Conservation (phyloP, 768 basidiomycete species). For the Tricholoma matsutake region DNA sequence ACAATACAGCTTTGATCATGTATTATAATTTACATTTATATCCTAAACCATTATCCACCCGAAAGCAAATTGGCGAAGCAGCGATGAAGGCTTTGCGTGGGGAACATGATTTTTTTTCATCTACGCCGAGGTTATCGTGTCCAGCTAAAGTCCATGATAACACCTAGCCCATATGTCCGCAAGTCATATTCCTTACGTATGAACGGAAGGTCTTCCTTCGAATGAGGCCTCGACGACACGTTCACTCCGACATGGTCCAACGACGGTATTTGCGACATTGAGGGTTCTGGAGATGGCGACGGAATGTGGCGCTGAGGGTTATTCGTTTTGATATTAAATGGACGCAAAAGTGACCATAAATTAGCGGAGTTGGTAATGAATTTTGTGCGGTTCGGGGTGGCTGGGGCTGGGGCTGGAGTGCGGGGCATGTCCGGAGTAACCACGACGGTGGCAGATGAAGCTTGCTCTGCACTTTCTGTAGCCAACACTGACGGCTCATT, state of each 20-base stretch:
- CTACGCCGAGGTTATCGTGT: slow-evolving; percentile 23
- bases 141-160: slow-evolving; percentile 78
- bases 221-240: slow-evolving; percentile 7
- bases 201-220: slow-evolving; percentile 21
- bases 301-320: neutral
- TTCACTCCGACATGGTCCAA: slow-evolving; percentile 12
- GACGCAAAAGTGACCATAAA: slow-evolving; percentile 16
- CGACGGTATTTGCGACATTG: slow-evolving; percentile 7
- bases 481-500: slow-evolving; percentile 18
- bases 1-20: neutral
- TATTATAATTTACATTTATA: neutral
- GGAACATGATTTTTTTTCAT: neutral
- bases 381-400: slow-evolving; percentile 3
- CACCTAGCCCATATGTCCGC: slow-evolving; percentile 64
- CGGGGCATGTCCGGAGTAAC: slow-evolving; percentile 13
- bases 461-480: slow-evolving; percentile 4
- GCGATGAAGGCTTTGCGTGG: neutral
- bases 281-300: slow-evolving; percentile 1
- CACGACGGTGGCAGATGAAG: slow-evolving; percentile 11
- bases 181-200: slow-evolving; percentile 64
- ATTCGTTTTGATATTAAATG: slow-evolving; percentile 11
- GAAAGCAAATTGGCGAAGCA: neutral
- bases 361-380: slow-evolving; percentile 1
- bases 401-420: slow-evolving; percentile 12
- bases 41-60: neutral